Percentiles rank a stretch among this genome's conserved stretches.
Conservation (phyloP, 78 protist species). For the Cavenderia fasciculata region DNA sequence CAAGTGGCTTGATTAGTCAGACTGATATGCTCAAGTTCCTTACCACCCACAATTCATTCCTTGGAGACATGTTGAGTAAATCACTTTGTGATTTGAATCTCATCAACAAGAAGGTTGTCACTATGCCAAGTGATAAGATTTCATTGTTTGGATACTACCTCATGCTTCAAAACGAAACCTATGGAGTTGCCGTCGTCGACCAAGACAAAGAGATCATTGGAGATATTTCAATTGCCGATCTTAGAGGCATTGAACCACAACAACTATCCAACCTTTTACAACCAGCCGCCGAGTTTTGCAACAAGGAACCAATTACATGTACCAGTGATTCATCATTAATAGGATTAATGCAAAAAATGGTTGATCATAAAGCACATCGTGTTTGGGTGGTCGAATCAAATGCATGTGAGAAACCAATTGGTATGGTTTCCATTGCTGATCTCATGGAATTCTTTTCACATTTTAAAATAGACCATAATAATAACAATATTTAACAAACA, state of each 20-base stretch:
- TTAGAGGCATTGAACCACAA: slow-evolving; percentile 13
- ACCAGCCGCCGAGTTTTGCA: slow-evolving; percentile 7
- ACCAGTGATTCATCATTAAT: neutral
- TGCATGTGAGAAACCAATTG: neutral
- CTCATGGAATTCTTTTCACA: slow-evolving; percentile 37
- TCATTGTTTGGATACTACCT: slow-evolving; percentile 40
- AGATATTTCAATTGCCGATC: slow-evolving; percentile 20
- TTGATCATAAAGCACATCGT: slow-evolving; percentile 17
- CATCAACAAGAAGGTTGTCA: slow-evolving; percentile 12
- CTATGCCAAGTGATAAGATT: neutral
- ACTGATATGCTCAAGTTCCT: slow-evolving; percentile 34
- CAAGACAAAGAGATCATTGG: slow-evolving; percentile 15
- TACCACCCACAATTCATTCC: neutral
- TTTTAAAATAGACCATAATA: too few species aligned
- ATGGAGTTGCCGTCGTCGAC: slow-evolving; percentile 6
- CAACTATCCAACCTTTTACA: neutral
- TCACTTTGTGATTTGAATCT: neutral
- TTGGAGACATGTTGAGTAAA: neutral
- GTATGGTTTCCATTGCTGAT: slow-evolving; percentile 7
- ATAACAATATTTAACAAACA: too few species aligned
- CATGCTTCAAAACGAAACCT: slow-evolving; percentile 9
- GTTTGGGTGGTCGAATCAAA: slow-evolving; percentile 25
- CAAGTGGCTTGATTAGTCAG: slow-evolving; percentile 36
- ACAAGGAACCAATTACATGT: neutral
- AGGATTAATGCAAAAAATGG: neutral